Evolutionary conservation across 768 basidiomycete genomes (phyloP), one percentile per base, ranked within the genome.

Genomic region (Rhizopogon vulgaris): DNA sequence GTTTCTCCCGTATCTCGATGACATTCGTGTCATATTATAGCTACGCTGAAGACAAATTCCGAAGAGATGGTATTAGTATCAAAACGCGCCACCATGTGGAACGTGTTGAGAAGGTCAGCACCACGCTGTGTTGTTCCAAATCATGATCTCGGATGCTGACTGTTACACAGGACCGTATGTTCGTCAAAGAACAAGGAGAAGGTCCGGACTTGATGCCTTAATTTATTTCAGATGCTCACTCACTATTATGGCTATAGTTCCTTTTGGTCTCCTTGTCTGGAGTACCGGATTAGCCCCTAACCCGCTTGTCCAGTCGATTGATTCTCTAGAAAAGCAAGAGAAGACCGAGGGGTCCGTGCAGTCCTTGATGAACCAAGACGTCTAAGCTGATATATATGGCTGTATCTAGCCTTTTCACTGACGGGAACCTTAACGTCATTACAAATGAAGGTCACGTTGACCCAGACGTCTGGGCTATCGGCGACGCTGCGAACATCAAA

Each of bases 261-360:
- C 81, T 6, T 89, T 85, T 64, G 90, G 92, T 24, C 71, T 94
- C 18, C 77, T 90, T 10, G 89, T 94, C 14, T 94, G 91, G 91
- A 86, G 84, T 54, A 94, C 92, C 2, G 92, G 91, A 2, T 73
- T 94, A 3, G 78, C 88, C 5, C 82, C 89, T 3, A 94, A 93
- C 63, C 90, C 92, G 6, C 70, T 94, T 25, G 77, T 93, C 48
- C 68, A 77, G 53, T 74, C 78, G 0, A 78, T 90, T 42, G 65
- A 69, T 6, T 80, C 77, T 41, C 71, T 85, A 2, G 71, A 75
- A 61, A 90, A 89, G 60, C 73, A 89, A 53, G 69, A 73, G 12
- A 81, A 76, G 65, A 78, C 82, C 0, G 71, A 75, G 28, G 78
- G 79, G 80, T 81, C 56, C 4, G 32, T 42, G 69, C 32, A 25